Evolutionary conservation across 805 yeast species (phyloP), one percentile per base, ranked within the genome.

Genomic region (Metschnikowia proteae): DNA sequence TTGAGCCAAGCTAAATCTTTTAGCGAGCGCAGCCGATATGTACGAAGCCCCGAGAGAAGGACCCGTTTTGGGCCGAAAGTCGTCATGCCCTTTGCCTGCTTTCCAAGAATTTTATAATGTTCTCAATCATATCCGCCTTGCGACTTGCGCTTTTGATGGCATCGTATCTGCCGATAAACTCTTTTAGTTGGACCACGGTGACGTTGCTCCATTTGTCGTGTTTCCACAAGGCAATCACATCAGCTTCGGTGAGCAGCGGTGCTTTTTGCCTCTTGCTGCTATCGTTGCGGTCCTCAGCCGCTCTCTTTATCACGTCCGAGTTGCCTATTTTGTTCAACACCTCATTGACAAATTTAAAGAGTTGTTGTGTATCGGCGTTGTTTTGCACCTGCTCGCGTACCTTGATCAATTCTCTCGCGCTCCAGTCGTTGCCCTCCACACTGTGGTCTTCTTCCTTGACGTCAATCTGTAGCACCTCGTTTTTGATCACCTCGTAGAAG

Each of bases 401-500:
- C 6, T 38, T 48, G n/a, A 41, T 8, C 9, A 56, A 45, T 29
- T 43, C 34, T 6, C 43, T 45, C 2, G 43, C 50, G 13, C 51
- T 46, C 58, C 58, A 55, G 46, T 57, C 61, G 43, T 54, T 50
- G 11, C 46, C 47, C 25, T 43, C 45, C 5, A 54, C 42, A 9
- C 51, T 37, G 5, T 17, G 23, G 39, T 54, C 60, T 31, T 54
- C 57, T 29, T 47, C 50, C 39, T 50, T 48, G 27, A 56, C 33
- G 27, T 77, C 81, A 22, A 73, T 72, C 56, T 86, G 91, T 43
- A 89, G 66, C 13, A 87, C 73, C 48, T 80, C 78, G 45, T 85
- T 84, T 57, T 84, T 83, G 17, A 89, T 63, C 0, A 82, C 66
- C 49, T 79, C 77, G 63, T 80, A 83, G 59, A 83, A 86, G 73